Evolutionary conservation across 202 grass and related monocot genomes (phyloP), one percentile per base, ranked within the genome.

Genomic region (Miscanthus sacchariflorus): DNA sequence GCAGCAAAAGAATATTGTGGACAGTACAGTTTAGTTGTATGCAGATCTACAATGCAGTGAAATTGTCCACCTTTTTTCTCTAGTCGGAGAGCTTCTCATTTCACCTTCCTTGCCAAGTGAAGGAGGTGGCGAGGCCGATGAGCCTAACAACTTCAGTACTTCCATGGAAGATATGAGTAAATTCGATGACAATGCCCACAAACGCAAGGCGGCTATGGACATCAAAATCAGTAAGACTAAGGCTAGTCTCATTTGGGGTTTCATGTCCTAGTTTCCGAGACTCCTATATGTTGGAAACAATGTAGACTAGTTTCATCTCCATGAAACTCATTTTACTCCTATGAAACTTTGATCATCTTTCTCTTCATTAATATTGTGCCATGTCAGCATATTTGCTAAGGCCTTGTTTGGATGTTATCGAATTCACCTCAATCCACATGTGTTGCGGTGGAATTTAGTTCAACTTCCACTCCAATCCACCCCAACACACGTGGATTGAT

Each of bases 61-160:
- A 85, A 83, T 95, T 65, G 67, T 81, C 24, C 86, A 90, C 76
- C 87, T 95, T 42, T 90, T 98, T 54, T 92, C 95, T 82, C 88
- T 93, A 25, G 86, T 91, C 58, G 88, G 88, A 74, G 91, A 93
- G 48, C 67, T 92, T 28, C 81, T 72, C 81, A 80, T 95, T 87
- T 92, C 83, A 77, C 91, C 93, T 73, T 90, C 59, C 84, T 85
- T 98, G 83, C 93, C 93, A 58, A 80, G 79, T 27, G 89, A 93
- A 88, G 93, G 93, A 80, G 86, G 93, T 86, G 93, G 93, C 39
- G 91, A 95, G 80, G 68, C 86, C 86, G 95, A 95, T 89, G 91
- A 93, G 70, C 72, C 86, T 52, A 90, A 82, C 59, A 85, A 30
- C 68, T 91, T 59, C 54, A 59, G 18, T 59, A 3, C 54, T 3